phyloP scores from a whole-genome alignment of 1,284 basidiomycete genomes.

The Trametes versicolor region DNA sequence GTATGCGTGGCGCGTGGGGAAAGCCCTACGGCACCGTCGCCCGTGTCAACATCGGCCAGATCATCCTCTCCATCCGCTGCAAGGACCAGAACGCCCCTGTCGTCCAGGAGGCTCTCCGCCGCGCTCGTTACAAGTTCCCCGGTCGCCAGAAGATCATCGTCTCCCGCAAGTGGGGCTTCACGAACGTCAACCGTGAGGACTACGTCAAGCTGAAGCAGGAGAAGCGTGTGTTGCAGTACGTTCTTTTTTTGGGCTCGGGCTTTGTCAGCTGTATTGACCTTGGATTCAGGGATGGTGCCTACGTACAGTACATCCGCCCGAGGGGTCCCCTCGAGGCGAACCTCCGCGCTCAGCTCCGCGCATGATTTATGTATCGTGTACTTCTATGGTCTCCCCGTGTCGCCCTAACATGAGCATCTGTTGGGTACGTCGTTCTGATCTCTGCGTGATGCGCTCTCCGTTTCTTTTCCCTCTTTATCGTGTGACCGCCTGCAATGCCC shows the following conservation, averaged over 20 bases:
- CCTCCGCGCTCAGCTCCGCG: constrained; percentile 85
- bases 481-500: constrained; percentile 39
- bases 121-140: constrained; percentile 99
- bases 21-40: constrained; percentile 98
- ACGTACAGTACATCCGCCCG: constrained; percentile 90
- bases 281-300: constrained; percentile 76
- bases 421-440: constrained; percentile 21
- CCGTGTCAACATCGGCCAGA: constrained; percentile 97
- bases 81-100: constrained; percentile 91
- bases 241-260: constrained; percentile 37
- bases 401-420: constrained; percentile 30
- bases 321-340: constrained; percentile 88
- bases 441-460: background rate
- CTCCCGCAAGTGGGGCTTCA: constrained; percentile 99
- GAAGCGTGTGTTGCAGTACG: constrained; percentile 87
- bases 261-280: constrained; percentile 33
- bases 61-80: constrained; percentile 95
- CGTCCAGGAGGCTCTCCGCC: constrained; percentile 96
- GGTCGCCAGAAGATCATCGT: constrained; percentile 99
- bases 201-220: constrained; percentile 91
- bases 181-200: constrained; percentile 91
- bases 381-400: constrained; percentile 32
- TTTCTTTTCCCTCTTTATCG: background rate
- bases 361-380: constrained; percentile 47
- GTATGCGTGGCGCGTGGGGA: constrained; percentile 99